Base-by-base conservation (phyloP, 106 monocot genomes). In the Dactylorhiza incarnata region DNA sequence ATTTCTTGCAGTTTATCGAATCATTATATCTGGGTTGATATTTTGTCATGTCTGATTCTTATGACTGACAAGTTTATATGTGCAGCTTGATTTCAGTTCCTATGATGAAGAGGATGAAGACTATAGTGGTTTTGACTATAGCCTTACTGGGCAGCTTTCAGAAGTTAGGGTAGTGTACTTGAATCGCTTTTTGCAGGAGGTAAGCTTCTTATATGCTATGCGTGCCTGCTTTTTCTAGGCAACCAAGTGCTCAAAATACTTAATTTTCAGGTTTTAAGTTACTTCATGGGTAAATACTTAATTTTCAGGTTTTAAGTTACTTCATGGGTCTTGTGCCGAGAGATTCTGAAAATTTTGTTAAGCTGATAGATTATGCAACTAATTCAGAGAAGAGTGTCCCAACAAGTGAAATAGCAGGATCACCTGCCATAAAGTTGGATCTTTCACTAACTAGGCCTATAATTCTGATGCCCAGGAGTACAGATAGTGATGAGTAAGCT, bases 101-200 rank as follows among this genome's bases (percentile, higher is more conserved):
- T 99, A 83, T 72, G 86, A 75, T 75, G 24, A 65, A 20, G 83
- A 81, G 44, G 99, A 99, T 86, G 91, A 94, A 73, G 99, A 91
- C 77, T 99, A 91, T 72, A 48, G 23, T 62, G 94, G 94, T 72
- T 99, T 85, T 84, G 99, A 99, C 74, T 99, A 94, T 85, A 89
- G 99, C 72, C 94, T 99, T 48, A 75, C 29, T 73, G 99, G 94
- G 20, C 77, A 99, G 75, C 86, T 99, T 68, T 99, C 99, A 82
- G 99, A 99, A 94, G 89, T 99, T 70, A 82, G 91, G 68, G 85
- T 99, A 77, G 82, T 99, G 14, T 99, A 91, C 75, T 80, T 99
- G 78, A 91, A 99, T 68, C 94, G 99, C 69, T 99, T 99, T 85
- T 77, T 99, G 52, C 87, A 91, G 82, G 99, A 99, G 91, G 99